phyloP scores from a whole-genome alignment of 306 rosid species.

The Pachyrhizus erosus region DNA sequence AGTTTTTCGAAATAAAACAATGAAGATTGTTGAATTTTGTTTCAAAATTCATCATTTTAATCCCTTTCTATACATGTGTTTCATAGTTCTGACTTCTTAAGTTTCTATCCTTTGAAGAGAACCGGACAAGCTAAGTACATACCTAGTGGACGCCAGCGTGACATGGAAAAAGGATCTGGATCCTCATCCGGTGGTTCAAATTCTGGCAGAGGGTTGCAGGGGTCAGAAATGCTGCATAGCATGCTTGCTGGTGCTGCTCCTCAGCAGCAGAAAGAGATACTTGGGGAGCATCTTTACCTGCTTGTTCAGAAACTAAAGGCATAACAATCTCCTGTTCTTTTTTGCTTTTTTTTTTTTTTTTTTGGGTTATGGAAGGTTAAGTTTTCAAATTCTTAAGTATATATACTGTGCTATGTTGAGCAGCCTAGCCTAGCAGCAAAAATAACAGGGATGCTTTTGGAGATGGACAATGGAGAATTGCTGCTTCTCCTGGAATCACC shows the following conservation, averaged over 20 bases:
- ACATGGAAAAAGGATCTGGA: constrained; percentile 65
- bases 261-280: constrained; percentile 81
- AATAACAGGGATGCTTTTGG: constrained; percentile 95
- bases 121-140: constrained; percentile 60
- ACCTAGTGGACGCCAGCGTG: constrained; percentile 58
- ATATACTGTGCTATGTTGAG: constrained; percentile 35
- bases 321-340: constrained; percentile 21
- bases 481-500: constrained; percentile 83
- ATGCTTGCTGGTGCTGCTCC: constrained; percentile 78
- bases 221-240: constrained; percentile 72
- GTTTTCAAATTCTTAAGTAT: constrained; percentile 15
- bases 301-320: constrained; percentile 75
- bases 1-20: constrained; percentile 9
- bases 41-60: not conserved
- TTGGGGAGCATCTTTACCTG: constrained; percentile 77
- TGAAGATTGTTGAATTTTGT: constrained; percentile 4
- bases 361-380: not conserved
- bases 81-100: constrained; percentile 32
- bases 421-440: constrained; percentile 83
- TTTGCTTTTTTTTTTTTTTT: not conserved
- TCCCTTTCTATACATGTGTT: not conserved
- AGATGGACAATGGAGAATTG: constrained; percentile 89
- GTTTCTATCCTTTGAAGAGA: constrained; percentile 50
- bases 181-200: constrained; percentile 57
- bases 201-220: constrained; percentile 58